A percentile compares a stretch with the other conserved stretches of the same genome.
phyloP scores from a whole-genome alignment of 345 rosid genomes.

The Salix arbutifolia region DNA sequence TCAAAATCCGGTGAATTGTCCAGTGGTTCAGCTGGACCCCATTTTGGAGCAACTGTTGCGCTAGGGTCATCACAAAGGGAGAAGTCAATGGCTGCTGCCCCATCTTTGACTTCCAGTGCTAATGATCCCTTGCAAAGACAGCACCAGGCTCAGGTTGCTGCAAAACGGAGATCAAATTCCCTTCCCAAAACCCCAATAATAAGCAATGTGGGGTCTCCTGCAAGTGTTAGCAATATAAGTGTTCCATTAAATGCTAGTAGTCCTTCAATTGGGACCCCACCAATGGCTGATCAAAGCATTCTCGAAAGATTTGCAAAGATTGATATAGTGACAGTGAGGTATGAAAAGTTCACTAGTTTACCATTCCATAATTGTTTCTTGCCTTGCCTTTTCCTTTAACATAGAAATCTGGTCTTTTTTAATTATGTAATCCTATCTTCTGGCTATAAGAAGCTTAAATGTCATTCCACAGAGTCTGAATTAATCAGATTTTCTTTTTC shows the following conservation, averaged over 20 bases:
- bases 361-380: slow-evolving; percentile 1
- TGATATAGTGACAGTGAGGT: slow-evolving; percentile 68
- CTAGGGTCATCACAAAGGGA: slow-evolving; percentile 72
- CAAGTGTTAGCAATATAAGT: slow-evolving; percentile 72
- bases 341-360: slow-evolving; percentile 12
- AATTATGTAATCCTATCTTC: not conserved
- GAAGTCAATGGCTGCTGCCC: slow-evolving; percentile 53
- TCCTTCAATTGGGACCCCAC: slow-evolving; percentile 74
- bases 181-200: slow-evolving; percentile 66
- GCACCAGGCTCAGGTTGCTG: slow-evolving; percentile 57
- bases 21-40: slow-evolving; percentile 74
- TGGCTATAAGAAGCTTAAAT: not conserved
- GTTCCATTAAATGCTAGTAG: slow-evolving; percentile 65
- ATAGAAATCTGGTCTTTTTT: not conserved
- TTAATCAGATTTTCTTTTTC: not conserved
- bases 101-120: slow-evolving; percentile 71
- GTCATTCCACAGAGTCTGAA: not conserved
- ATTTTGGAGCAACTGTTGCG: slow-evolving; percentile 54
- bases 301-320: slow-evolving; percentile 84
- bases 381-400: not conserved
- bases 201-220: slow-evolving; percentile 89
- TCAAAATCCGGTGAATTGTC: slow-evolving; percentile 97
- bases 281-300: slow-evolving; percentile 58
- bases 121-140: slow-evolving; percentile 73
- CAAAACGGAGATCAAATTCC: slow-evolving; percentile 73